Evolutionary conservation across 2,329 filamentous ascomycete species (phyloP).

Genomic region (Exophiala bonariae): DNA sequence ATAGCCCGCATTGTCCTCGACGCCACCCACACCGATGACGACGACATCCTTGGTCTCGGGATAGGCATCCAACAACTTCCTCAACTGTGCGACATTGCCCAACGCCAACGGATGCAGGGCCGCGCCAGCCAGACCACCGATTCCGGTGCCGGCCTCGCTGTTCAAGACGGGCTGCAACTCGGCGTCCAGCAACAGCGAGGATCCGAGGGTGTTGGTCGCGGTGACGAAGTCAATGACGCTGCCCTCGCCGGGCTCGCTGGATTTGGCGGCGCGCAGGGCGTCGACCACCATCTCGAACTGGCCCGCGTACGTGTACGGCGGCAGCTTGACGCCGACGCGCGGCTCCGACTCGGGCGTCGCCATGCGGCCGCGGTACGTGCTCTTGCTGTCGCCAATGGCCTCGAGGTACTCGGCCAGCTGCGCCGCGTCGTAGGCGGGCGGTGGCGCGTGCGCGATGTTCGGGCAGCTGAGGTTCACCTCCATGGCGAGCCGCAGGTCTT

Average conservation of each 20-base stretch:
- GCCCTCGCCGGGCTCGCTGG: slow-evolving; percentile 23
- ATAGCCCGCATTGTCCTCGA: slow-evolving; percentile 63
- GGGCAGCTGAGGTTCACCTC: slow-evolving; percentile 79
- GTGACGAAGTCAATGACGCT: slow-evolving; percentile 60
- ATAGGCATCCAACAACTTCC: slow-evolving; percentile 56
- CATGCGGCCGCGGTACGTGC: slow-evolving; percentile 25
- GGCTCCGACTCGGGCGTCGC: slow-evolving; percentile 40
- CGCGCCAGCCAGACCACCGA: slow-evolving; percentile 72
- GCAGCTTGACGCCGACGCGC: slow-evolving; percentile 68
- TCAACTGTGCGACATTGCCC: slow-evolving; percentile 72
- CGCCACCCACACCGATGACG: slow-evolving; percentile 73
- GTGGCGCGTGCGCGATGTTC: slow-evolving; percentile 68
- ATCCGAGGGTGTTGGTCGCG: slow-evolving; percentile 72
- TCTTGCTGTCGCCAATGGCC: slow-evolving; percentile 42
- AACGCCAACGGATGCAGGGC: slow-evolving; percentile 71
- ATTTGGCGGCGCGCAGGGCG: slow-evolving; percentile 44
- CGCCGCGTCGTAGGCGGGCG: slow-evolving; percentile 65
- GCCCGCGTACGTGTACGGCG: slow-evolving; percentile 70
- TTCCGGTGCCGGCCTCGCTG: slow-evolving; percentile 55
- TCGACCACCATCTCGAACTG: slow-evolving; percentile 62
- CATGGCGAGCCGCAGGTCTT: slow-evolving; percentile 58
- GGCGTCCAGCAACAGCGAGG: slow-evolving; percentile 58
- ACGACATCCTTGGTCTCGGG: slow-evolving; percentile 53
- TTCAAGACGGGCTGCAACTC: slow-evolving; percentile 41
- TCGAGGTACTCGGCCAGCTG: slow-evolving; percentile 58